These are phyloP conservation scores for Cubamyces lactineus DNA, from an alignment of 768 basidiomycete species.

Conservation along the genomic window DNA sequence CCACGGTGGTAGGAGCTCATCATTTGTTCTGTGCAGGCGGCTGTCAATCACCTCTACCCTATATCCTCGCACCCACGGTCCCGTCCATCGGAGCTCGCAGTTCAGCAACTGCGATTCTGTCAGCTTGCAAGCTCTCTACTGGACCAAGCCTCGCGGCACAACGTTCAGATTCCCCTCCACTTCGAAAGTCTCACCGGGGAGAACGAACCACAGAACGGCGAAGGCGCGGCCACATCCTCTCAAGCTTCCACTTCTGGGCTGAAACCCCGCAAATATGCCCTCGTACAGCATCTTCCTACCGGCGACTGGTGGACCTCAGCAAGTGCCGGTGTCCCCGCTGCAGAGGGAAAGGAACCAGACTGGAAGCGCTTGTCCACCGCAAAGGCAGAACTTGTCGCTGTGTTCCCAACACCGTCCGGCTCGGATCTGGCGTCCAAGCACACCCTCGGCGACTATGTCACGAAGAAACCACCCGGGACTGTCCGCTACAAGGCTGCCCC, in stretches of 20 bases:
- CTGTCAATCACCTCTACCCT: constrained; percentile 69
- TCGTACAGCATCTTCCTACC: constrained; percentile 76
- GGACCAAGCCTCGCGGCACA: constrained; percentile 63
- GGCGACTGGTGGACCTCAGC: constrained; percentile 83
- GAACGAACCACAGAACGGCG: constrained; percentile 17
- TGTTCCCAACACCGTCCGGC: constrained; percentile 65
- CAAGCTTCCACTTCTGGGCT: constrained; percentile 34
- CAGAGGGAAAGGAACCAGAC: constrained; percentile 41
- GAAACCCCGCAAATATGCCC: constrained; percentile 62
- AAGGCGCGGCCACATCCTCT: constrained; percentile 34
- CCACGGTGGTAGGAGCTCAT: constrained; percentile 7
- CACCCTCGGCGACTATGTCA: constrained; percentile 62
- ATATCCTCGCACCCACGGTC: constrained; percentile 69
- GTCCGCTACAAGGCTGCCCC: constrained; percentile 45
- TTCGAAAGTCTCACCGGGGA: constrained; percentile 47
- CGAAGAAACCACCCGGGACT: constrained; percentile 42
- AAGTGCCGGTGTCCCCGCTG: constrained; percentile 46
- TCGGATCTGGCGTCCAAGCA: constrained; percentile 35
- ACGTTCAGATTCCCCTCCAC: constrained; percentile 49
- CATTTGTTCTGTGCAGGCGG: constrained; percentile 45
- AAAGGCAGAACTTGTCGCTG: constrained; percentile 75
- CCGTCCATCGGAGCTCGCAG: constrained; percentile 61
- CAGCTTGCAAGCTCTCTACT: constrained; percentile 72
- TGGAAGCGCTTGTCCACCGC: constrained; percentile 59
- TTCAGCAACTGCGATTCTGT: constrained; percentile 76